Base-by-base conservation (phyloP, 306 rosid genomes). In the Abrus pulchellus region DNA sequence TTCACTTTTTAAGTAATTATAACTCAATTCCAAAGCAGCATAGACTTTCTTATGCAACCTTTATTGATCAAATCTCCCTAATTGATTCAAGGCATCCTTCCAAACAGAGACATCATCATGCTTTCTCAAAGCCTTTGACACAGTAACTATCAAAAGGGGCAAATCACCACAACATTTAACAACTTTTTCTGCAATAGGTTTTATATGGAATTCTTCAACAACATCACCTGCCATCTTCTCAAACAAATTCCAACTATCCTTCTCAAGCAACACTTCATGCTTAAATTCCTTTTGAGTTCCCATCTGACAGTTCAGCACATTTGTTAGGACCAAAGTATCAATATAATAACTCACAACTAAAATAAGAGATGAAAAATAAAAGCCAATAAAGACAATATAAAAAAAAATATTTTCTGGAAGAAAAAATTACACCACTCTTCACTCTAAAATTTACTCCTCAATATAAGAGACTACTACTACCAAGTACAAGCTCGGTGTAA, bases 221-320 rank as follows among this genome's bases (percentile, higher is more conserved):
- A 47, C 83, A 45, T 32, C 48, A 6, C 65, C 72, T 5, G 44
- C 73, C 43, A 12, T 10, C 5, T 48, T 60, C 72, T 71, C 55
- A 6, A 79, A 75, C 34, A 75, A 62, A 14, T 5, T 33, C 80
- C 62, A 45, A 29, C 62, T 36, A 9, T 78, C 76, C 13, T 32
- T 29, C 28, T 29, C 69, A 1, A 12, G 14, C 11, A 78, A 55
- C 12, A 1, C 10, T 30, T 34, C 59, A 30, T 68, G 59, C 3
- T 8, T 1, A 59, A 68, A 55, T 55, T 41, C 34, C 13, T 9
- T 68, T 5, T 43, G 45, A 43, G n/a, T 6, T 8, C 38, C 69
- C 82, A 78, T 68, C 7, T 9, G 2, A 20, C 20, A 20, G 0
- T 6, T 28, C 36, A 78, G 3, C 33, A 68, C 69, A 14, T n/a